Base-by-base conservation (phyloP, 2,329 filamentous ascomycete genomes). In the Leptographium procerum region DNA sequence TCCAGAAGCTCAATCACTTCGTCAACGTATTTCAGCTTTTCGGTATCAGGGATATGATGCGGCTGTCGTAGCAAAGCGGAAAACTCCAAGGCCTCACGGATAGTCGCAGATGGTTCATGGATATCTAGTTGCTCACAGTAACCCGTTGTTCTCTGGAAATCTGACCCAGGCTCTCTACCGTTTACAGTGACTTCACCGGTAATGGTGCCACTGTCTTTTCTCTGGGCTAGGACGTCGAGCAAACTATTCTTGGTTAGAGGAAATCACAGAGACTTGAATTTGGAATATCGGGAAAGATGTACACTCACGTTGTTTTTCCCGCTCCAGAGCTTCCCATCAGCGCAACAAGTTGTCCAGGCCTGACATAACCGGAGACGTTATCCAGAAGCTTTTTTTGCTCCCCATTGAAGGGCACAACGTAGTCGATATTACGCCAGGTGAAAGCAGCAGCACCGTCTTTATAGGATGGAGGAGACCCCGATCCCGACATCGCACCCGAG, bases 111-210 rank as follows among this genome's bases (percentile, higher is more conserved):
- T 52, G 86, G 78, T 48, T 95, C 77, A 69, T 96, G 91, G 16
- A 96, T 79, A 80, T 96, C 91, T 69, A 95, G 89, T 69, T 96
- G 91, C 68, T 95, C 89, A 43, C 91, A 91, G 65, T 95, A 95
- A 54, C 91, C 91, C 0, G 89, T 94, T 73, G 92, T 92, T 62
- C 91, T 86, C 70, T 95, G 90, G 79, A 95, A 95, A 0, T 87
- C 90, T 47, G 79, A 79, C 64, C 95, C 89, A 52, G 88, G 83
- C 34, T 82, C 84, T 47, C 77, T 78, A 36, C 81, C 81, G 60
- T 84, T 79, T 14, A 84, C 80, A 14, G 83, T 71, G 86, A 95
- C 94, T 65, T 94, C 86, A 57, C 91, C 91, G 13, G 82, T 84
- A 55, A 96, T 89, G 22, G 95, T 86, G 72, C 91, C 91, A 84